A percentile compares a stretch with the other conserved stretches of the same genome.
Conservation (phyloP, 805 yeast species). For the Ogataea minuta region DNA sequence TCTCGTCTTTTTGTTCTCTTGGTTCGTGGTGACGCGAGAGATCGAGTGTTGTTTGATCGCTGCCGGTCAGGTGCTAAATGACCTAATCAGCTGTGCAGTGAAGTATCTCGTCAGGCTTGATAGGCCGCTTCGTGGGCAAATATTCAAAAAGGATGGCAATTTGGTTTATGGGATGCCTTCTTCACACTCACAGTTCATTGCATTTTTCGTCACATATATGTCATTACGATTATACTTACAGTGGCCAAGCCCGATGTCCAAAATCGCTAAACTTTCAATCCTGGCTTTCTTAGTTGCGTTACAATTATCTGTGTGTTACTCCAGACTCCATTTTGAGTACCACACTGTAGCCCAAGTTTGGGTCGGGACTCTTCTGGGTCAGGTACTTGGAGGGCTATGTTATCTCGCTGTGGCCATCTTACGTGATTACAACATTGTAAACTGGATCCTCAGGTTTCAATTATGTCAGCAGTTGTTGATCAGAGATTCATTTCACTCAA, state of each 20-base stretch:
- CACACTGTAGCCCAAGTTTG: slow-evolving; percentile 72
- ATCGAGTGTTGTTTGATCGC: slow-evolving; percentile 81
- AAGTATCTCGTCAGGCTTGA: slow-evolving; percentile 66
- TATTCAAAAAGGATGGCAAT: slow-evolving; percentile 30
- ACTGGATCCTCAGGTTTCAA: slow-evolving; percentile 61
- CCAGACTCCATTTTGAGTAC: slow-evolving; percentile 76
- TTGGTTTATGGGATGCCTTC: slow-evolving; percentile 91
- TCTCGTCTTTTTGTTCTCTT: slow-evolving; percentile 74
- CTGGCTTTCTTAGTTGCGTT: slow-evolving; percentile 28
- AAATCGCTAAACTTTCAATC: slow-evolving; percentile 31
- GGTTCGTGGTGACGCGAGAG: slow-evolving; percentile 82
- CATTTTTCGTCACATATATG: slow-evolving; percentile 66
- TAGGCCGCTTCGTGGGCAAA: slow-evolving; percentile 57
- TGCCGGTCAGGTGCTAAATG: slow-evolving; percentile 81
- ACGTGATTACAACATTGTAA: slow-evolving; percentile 66
- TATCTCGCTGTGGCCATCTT: slow-evolving; percentile 50
- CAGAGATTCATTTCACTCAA: slow-evolving; percentile 52
- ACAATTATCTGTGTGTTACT: slow-evolving; percentile 51
- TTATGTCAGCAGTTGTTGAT: slow-evolving; percentile 49
- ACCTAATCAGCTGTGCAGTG: slow-evolving; percentile 63
- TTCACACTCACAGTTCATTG: slow-evolving; percentile 96
- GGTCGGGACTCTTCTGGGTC: slow-evolving; percentile 70
- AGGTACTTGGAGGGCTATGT: slow-evolving; percentile 55
- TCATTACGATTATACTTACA: slow-evolving; percentile 42
- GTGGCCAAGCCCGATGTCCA: slow-evolving; percentile 38